Evolutionary conservation across 2,329 filamentous ascomycete genomes (phyloP), one percentile per base, ranked within the genome.

Genomic region (Fusarium sp.): DNA sequence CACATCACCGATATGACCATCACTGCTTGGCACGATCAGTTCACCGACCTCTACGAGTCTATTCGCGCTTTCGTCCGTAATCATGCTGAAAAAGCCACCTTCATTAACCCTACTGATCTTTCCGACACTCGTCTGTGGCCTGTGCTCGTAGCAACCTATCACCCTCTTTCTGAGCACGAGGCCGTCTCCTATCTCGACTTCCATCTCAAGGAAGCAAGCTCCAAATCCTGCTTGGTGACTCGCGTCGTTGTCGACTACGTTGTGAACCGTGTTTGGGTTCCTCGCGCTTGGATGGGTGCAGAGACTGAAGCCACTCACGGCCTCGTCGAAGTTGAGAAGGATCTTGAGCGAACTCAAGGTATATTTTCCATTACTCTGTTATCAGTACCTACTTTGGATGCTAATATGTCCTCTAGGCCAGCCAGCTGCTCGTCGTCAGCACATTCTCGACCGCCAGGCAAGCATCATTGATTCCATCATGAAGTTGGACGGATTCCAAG

Each of bases 221-320:
- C 80, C 51, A 83, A 83, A 72, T 78, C 78, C 5, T 83, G 81
- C 65, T 76, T 83, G n/a, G 79, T 83, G 18, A 82, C 82, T 4
- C 78, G 82, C 9, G 77, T 83, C 63, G 77, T 82, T 22, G 77
- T 83, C 30, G 81, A 83, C 71, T 82, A 80, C 58, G 76, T 83
- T 43, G 80, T 83, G 57, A 81, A 81, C 62, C 76, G 80, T 5
- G 78, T 83, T 41, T 82, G 82, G 80, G 78, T 78, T 3, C 77
- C 79, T 8, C 75, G 76, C 32, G 81, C 80, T 8, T 83, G 82
- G 82, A 75, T 76, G 54, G 80, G 80, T 22, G 78, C 79, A 8
- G 80, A 82, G 57, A 67, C 64, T 18, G 76, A 81, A 38, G 74
- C 77, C n/a, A 78, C 78, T 9, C 76, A 75, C 22, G 75, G 76